Base-by-base conservation (phyloP, 768 basidiomycete genomes). In the Lentinula lateritia region DNA sequence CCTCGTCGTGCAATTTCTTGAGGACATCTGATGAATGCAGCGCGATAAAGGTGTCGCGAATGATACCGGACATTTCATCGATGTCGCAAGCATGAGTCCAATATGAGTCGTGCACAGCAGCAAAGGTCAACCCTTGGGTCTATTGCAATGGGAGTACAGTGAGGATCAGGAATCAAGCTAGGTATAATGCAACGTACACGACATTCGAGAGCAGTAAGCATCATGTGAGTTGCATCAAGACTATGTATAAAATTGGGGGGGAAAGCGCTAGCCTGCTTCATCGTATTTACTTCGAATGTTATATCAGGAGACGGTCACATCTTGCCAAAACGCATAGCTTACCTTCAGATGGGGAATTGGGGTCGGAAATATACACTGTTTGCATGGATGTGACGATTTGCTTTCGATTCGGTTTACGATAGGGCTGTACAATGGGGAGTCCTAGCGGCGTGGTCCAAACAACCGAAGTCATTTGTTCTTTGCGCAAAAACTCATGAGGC, bases 181-280 rank as follows among this genome's bases (percentile, higher is more conserved):
- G 43, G 56, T 20, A 54, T 9, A 13, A 74, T 43, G 39, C 1
- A n/a, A 60, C 88, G 58, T 73, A 92, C 93, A 64, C 82, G 77
- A 72, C 95, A 97, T 66, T 93, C 89, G 52, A 96, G 80, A 9
- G 96, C 95, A 2, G 95, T 97, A 66, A 98, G 75, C 85, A 98
- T 89, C 95, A 99, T 98, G 75, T 99, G 97, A 1, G 96, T 96
- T 2, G 97, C 97, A 72, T 99, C 97, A 34, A 99, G 80, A 69
- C 91, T 93, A 71, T 99, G 97, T 57, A 99, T 93, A 69, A 96
- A 98, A 76, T 99, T 99, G 52, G 97, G 97, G 5, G 97, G 96
- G 86, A 99, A 98, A 0, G 97, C 97, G 15, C 93, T 86, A 0
- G 94, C 92, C 72, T 99, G 96, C 73, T 97, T 97, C 61, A 78